Percentiles rank a stretch among this genome's conserved stretches.
Evolutionary conservation across 192 early-diverging fungal species (phyloP).

Genomic region (Blastocladiella britannica): DNA sequence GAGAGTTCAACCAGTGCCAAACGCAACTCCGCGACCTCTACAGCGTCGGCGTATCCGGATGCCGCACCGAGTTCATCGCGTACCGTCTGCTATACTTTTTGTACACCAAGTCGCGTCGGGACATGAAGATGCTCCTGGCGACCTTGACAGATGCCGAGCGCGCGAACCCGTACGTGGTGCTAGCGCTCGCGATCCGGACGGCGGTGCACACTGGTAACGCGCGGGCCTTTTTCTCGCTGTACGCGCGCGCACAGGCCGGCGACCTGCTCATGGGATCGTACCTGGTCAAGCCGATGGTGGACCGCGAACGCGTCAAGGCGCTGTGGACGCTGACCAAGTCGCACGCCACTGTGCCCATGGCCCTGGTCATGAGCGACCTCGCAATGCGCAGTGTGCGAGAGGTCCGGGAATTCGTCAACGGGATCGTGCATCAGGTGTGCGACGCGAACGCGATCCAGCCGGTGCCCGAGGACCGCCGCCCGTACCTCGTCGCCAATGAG

Average conservation of each 20-base stretch:
- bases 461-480: not conserved
- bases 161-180: constrained; percentile 34
- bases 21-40: constrained; percentile 83
- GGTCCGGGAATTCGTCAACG: not conserved
- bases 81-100: constrained; percentile 84
- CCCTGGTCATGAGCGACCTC: not conserved
- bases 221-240: constrained; percentile 48
- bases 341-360: constrained; percentile 15
- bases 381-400: constrained; percentile 5
- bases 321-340: constrained; percentile 57
- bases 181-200: constrained; percentile 68
- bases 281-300: constrained; percentile 80
- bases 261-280: constrained; percentile 74
- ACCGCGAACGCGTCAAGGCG: constrained; percentile 62
- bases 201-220: constrained; percentile 68
- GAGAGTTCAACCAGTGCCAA: constrained; percentile 97
- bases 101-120: constrained; percentile 38
- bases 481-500: not conserved
- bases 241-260: constrained; percentile 47
- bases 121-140: constrained; percentile 57
- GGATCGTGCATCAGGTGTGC: not conserved
- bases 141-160: constrained; percentile 50
- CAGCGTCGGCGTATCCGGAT: not conserved
- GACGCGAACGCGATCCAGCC: not conserved
- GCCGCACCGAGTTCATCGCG: constrained; percentile 70